Evolutionary conservation across 2,329 filamentous ascomycete species (phyloP).

Genomic region (Calonectria pseudoturangicola): DNA sequence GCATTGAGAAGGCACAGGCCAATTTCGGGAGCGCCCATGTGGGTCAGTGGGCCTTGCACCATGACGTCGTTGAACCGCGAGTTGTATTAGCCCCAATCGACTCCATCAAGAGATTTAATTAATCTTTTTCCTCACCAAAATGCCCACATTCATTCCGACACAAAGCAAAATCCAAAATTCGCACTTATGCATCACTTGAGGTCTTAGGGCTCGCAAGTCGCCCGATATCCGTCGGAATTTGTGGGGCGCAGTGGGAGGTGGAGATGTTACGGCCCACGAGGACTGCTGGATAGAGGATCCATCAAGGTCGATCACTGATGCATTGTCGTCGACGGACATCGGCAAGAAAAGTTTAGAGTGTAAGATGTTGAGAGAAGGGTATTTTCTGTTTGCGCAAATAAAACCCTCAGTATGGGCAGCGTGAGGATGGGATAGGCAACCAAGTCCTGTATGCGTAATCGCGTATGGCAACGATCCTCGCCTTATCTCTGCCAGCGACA

Average conservation of each 20-base stretch:
- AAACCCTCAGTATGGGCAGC: conserved; percentile 2
- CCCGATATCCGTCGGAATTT: conserved; percentile 23
- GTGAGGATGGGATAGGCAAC: neutral
- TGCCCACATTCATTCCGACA: conserved; percentile 29
- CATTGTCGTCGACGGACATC: neutral
- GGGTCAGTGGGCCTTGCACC: conserved; percentile 34
- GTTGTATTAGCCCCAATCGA: conserved; percentile 19
- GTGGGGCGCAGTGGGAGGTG: conserved; percentile 15
- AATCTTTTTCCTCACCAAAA: conserved; percentile 1
- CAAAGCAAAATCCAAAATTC: neutral
- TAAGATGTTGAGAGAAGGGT: neutral
- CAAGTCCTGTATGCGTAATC: conserved; percentile 14
- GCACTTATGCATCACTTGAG: neutral
- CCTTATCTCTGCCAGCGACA: conserved; percentile 24
- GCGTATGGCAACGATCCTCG: conserved; percentile 28
- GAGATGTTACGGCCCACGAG: conserved; percentile 19
- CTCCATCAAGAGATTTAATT: neutral
- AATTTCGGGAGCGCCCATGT: conserved; percentile 25
- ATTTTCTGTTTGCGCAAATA: conserved; percentile 10
- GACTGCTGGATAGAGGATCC: conserved; percentile 24
- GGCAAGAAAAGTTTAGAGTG: neutral
- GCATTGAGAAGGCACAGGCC: conserved; percentile 13
- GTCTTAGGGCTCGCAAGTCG: conserved; percentile 23
- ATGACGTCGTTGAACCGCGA: conserved; percentile 51
- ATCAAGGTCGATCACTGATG: conserved; percentile 25